Conservation (phyloP, 805 yeast genomes). For the Ogataea kodamae region DNA sequence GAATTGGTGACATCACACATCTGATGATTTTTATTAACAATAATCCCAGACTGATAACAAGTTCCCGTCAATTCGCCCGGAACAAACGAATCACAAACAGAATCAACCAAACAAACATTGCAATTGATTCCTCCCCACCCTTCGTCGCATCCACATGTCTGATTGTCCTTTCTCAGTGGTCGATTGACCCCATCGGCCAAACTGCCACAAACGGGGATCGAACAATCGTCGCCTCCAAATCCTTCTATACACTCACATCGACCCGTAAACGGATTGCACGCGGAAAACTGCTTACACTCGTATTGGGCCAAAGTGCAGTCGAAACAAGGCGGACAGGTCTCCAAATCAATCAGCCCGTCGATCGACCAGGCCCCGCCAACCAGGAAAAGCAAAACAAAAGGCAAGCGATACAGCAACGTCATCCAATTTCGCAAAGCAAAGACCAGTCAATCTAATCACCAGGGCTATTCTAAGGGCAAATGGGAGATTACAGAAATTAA, state of each 20-base stretch:
- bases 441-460: no score
- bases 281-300: conserved; percentile 84
- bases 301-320: conserved; percentile 91
- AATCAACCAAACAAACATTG: conserved; percentile 72
- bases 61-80: conserved; percentile 83
- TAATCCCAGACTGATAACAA: conserved; percentile 80
- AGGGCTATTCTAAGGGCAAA: conserved; percentile 1
- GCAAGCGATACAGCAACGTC: no score
- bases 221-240: conserved; percentile 91
- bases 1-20: conserved; percentile 93
- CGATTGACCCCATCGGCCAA: conserved; percentile 61
- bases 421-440: no score
- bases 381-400: no score
- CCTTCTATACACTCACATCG: conserved; percentile 90
- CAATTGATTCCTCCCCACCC: conserved; percentile 98
- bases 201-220: conserved; percentile 83
- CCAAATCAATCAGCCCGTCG: no score
- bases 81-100: conserved; percentile 79
- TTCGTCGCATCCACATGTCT: conserved; percentile 64
- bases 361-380: no score
- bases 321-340: conserved; percentile 80
- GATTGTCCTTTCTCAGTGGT: conserved; percentile 54
- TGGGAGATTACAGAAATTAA: background rate
- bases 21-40: conserved; percentile 78
- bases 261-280: conserved; percentile 86